Percentiles rank a stretch among this genome's conserved stretches.
These are phyloP conservation scores for Plectranthus barbatus DNA, from an alignment of 257 asterid species.

Conservation along the genomic window DNA sequence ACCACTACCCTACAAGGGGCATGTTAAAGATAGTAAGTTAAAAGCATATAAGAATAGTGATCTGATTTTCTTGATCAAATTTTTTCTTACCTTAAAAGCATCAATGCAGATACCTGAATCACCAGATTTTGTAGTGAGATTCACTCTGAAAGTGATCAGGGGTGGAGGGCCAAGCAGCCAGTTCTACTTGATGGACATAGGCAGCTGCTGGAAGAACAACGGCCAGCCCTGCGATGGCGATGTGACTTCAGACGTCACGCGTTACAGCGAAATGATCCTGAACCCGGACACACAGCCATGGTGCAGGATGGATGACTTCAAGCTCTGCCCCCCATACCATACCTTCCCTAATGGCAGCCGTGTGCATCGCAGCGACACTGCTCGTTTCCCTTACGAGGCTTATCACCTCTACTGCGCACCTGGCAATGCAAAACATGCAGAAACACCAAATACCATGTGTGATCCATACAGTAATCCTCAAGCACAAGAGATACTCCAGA, in stretches of 20 bases:
- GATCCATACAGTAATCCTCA: slow-evolving; percentile 84
- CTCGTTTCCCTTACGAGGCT: slow-evolving; percentile 55
- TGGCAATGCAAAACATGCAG: slow-evolving; percentile 41
- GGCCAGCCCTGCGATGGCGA: slow-evolving; percentile 64
- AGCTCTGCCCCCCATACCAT: slow-evolving; percentile 67
- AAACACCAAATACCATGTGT: slow-evolving; percentile 44
- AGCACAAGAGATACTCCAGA: slow-evolving; percentile 78
- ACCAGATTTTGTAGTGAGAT: slow-evolving; percentile 61
- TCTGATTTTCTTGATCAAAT: not conserved
- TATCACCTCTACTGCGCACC: slow-evolving; percentile 70
- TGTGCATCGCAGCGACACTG: slow-evolving; percentile 40
- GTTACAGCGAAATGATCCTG: slow-evolving; percentile 78
- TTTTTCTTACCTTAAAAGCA: not conserved
- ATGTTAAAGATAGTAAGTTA: slow-evolving; percentile 67
- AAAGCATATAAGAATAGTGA: not conserved
- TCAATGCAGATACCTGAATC: slow-evolving; percentile 60
- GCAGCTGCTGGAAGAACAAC: slow-evolving; percentile 94
- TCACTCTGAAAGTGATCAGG: slow-evolving; percentile 52
- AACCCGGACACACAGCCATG: slow-evolving; percentile 59
- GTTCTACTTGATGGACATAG: slow-evolving; percentile 78
- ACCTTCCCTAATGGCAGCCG: slow-evolving; percentile 56
- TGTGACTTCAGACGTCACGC: slow-evolving; percentile 69
- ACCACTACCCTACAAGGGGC: slow-evolving; percentile 75
- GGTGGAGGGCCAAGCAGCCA: slow-evolving; percentile 77
- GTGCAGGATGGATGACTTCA: slow-evolving; percentile 38